Base-by-base conservation (phyloP, 1,139 yeast species). In the Meyerozyma carpophila region DNA sequence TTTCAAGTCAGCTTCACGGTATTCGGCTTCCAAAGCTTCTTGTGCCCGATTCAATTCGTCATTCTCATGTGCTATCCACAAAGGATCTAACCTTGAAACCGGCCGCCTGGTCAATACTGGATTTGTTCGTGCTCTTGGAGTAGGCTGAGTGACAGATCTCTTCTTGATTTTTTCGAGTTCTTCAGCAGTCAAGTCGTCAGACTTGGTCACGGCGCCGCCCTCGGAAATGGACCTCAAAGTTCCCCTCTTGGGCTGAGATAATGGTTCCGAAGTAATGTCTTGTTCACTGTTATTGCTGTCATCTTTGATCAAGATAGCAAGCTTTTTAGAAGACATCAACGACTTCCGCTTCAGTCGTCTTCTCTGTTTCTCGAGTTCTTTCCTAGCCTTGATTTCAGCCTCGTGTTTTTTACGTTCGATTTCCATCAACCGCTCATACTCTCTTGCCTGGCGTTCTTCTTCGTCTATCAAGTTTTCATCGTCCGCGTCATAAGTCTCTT, bases 41-140 rank as follows among this genome's bases (percentile, higher is more conserved):
- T 73, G 66, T 11, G 78, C 78, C 36, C 70, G 62, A 39, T 69
- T 66, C 42, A 76, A 56, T 52, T 78, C 79, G 49, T 72, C 73
- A 50, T 73, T 75, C 47, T 73, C 77, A 53, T 66, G 67, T 11
- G 74, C 75, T 37, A 64, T 65, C 77, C 76, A 73, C 54, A 65
- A 66, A 36, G 93, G 93, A 64, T 84, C 93, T 45, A 84, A 67
- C 54, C 81, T 75, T 1, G 91, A 84, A 28, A 81, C 80, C 8
- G 93, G 93, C 56, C 89, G 75, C 52, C 79, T 62, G 2, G 73
- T 66, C 44, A 73, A 65, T 13, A 69, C 52, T 8, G 76, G 65
- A 70, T 57, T 78, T 54, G 50, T 70, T 62, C 77, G 62, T 52
- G 72, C 52, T 49, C 56, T 55, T 5, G 69, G 65, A 36, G 53